These are phyloP conservation scores for Aureobasidium musti DNA, from an alignment of 2,329 filamentous ascomycete species.

Conservation along the genomic window DNA sequence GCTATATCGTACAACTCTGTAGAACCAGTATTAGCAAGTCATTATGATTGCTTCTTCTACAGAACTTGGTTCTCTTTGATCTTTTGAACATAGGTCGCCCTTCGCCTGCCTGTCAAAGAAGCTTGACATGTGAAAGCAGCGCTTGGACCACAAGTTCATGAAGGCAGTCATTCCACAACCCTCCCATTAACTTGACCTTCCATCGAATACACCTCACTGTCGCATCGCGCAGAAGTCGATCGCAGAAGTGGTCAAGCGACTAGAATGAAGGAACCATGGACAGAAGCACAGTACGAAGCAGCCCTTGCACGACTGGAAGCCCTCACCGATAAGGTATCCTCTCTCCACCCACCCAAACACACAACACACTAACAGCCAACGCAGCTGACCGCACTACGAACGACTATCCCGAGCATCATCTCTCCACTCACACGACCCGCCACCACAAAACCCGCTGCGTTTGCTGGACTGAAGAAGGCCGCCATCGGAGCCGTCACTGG, in stretches of 20 bases:
- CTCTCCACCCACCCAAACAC: background rate
- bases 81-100: no score
- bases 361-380: background rate
- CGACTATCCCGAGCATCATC: conserved; percentile 48
- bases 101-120: background rate
- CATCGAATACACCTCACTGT: background rate
- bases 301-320: conserved; percentile 50
- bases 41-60: background rate
- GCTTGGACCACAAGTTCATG: conserved; percentile 13
- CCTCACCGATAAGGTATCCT: conserved; percentile 47
- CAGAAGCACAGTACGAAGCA: conserved; percentile 45
- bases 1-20: no score
- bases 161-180: background rate
- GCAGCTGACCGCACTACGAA: conserved; percentile 48
- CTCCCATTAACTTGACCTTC: background rate
- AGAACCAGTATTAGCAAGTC: background rate
- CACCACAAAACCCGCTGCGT: conserved; percentile 41
- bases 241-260: background rate
- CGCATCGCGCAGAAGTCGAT: background rate
- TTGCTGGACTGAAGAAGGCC: conserved; percentile 44
- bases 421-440: conserved; percentile 42
- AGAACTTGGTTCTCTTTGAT: no score
- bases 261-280: conserved; percentile 37
- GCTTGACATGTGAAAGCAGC: conserved; percentile 21
- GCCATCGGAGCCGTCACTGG: conserved; percentile 42